phyloP scores from a whole-genome alignment of 345 rosid species.

The Trapa incisa region DNA sequence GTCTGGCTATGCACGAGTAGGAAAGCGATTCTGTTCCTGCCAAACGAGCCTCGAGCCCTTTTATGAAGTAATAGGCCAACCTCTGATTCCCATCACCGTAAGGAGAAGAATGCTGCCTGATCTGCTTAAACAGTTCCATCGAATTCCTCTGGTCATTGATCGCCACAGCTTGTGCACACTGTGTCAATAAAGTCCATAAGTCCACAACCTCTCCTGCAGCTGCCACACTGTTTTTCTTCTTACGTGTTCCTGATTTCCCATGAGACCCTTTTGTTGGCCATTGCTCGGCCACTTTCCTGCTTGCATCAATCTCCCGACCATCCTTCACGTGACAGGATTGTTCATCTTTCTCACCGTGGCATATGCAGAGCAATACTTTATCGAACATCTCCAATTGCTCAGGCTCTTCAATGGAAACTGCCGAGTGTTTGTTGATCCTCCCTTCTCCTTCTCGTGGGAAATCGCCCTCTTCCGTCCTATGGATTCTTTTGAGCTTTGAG shows the following conservation, averaged over 20 bases:
- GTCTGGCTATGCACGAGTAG: slow-evolving; percentile 10
- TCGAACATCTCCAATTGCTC: slow-evolving; percentile 34
- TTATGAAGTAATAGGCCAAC: slow-evolving; percentile 47
- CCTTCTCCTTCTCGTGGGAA: slow-evolving; percentile 24
- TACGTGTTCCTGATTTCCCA: slow-evolving; percentile 9
- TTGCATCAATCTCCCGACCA: neutral
- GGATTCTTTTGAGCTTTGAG: slow-evolving; percentile 26
- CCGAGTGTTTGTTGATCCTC: slow-evolving; percentile 39
- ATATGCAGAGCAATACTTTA: slow-evolving; percentile 21
- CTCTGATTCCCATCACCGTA: slow-evolving; percentile 54
- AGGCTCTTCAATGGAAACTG: slow-evolving; percentile 28
- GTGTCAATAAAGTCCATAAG: slow-evolving; percentile 33
- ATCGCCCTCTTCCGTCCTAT: slow-evolving; percentile 19
- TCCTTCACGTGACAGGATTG: neutral
- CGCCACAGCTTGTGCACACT: slow-evolving; percentile 62
- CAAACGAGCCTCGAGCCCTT: slow-evolving; percentile 56
- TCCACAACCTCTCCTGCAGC: slow-evolving; percentile 33
- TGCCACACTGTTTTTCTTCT: slow-evolving; percentile 10
- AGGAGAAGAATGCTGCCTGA: slow-evolving; percentile 46
- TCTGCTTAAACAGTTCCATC: slow-evolving; percentile 41
- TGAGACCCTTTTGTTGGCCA: slow-evolving; percentile 11
- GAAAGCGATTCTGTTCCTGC: slow-evolving; percentile 29
- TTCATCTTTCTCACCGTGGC: slow-evolving; percentile 12
- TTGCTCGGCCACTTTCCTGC: slow-evolving; percentile 1
- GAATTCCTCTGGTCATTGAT: slow-evolving; percentile 46